Percentiles rank a stretch among this genome's conserved stretches.
phyloP scores from a whole-genome alignment of 2,329 filamentous ascomycete genomes.

The Pezicula radicicola region DNA sequence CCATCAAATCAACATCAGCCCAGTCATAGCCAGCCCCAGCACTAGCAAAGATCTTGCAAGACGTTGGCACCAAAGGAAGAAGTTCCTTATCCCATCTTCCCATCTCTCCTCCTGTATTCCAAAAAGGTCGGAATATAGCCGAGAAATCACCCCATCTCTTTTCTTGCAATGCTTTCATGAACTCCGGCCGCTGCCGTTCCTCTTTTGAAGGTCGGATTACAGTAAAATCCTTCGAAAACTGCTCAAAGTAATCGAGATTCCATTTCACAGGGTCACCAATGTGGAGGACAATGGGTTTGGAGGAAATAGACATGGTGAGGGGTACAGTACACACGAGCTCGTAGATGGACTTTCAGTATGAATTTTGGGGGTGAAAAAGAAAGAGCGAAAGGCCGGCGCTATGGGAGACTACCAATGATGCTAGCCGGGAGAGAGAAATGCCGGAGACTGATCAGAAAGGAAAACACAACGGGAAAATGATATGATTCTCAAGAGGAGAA shows the following conservation, averaged over 20 bases:
- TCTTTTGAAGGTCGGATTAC: constrained; percentile 47
- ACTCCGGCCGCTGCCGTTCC: constrained; percentile 48
- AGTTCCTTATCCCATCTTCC: constrained; percentile 59
- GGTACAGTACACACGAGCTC: no score
- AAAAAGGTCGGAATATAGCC: constrained; percentile 55
- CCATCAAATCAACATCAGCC: constrained; percentile 58
- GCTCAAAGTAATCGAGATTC: constrained; percentile 22
- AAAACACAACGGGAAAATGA: no score
- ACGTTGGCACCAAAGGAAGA: constrained; percentile 49
- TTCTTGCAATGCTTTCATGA: constrained; percentile 46
- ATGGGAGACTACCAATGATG: no score
- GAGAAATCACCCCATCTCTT: constrained; percentile 52
- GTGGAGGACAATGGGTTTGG: constrained; percentile 27
- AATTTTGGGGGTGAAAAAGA: no score
- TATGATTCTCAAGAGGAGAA: no score
- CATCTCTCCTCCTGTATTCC: constrained; percentile 65
- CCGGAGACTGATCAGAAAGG: no score
- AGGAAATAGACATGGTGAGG: background rate
- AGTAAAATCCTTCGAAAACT: constrained; percentile 36
- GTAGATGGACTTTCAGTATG: no score
- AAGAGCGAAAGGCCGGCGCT: no score
- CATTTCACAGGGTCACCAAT: constrained; percentile 30
- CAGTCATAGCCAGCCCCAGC: constrained; percentile 63
- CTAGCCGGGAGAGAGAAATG: no score
- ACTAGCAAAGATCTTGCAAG: constrained; percentile 53